These are phyloP conservation scores for Dioszegia aurantiaca DNA, from an alignment of 768 basidiomycete genomes.

Conservation along the genomic window DNA sequence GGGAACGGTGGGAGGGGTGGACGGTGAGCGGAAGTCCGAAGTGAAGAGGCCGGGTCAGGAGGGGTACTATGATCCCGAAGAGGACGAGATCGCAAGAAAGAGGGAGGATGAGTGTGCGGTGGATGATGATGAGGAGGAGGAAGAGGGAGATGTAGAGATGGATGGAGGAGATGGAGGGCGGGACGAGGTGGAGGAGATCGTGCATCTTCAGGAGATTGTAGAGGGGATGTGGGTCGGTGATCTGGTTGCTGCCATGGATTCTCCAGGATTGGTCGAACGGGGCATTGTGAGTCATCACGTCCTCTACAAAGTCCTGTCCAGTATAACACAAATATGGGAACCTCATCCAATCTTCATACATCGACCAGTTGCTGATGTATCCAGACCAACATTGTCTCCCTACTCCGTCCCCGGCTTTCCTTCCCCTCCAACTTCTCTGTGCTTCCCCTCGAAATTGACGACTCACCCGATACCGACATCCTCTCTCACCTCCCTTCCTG, in stretches of 20 bases:
- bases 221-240: constrained; percentile 82
- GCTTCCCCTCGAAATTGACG: constrained; percentile 49
- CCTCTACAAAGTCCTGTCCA: no score
- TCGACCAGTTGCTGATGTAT: constrained; percentile 2
- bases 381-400: constrained; percentile 75
- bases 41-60: background rate
- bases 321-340: no score
- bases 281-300: constrained; percentile 63
- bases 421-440: constrained; percentile 36
- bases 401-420: constrained; percentile 71
- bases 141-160: constrained; percentile 17
- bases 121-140: constrained; percentile 70
- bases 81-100: constrained; percentile 19
- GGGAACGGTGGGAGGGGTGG: background rate
- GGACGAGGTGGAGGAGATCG: constrained; percentile 70
- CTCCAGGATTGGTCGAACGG: constrained; percentile 61
- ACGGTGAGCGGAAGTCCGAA: background rate
- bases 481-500: constrained; percentile 72
- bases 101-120: constrained; percentile 62
- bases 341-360: no score
- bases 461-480: constrained; percentile 64
- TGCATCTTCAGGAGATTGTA: constrained; percentile 82
- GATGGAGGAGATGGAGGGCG: constrained; percentile 65
- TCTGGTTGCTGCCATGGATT: constrained; percentile 67
- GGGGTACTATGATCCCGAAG: constrained; percentile 33